phyloP scores from a whole-genome alignment of 164 flowering plant species.

The Piper betle region DNA sequence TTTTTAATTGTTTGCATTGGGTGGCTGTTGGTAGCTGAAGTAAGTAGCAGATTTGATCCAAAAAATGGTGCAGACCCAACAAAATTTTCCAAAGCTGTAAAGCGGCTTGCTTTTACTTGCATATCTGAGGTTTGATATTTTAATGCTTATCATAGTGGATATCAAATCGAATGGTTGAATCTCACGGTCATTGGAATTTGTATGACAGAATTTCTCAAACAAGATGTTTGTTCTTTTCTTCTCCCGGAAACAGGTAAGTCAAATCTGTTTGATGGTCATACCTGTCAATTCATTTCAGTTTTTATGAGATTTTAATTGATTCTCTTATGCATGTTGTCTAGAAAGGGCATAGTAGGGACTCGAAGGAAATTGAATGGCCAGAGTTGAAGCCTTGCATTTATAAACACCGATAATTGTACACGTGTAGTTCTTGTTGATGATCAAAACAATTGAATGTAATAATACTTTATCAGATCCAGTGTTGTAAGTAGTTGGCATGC shows the following conservation, averaged over 20 bases:
- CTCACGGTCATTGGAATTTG: too few relatives aligned
- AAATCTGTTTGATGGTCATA: background rate
- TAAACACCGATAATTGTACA: conserved; percentile 54
- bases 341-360: conserved; percentile 28
- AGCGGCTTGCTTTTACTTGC: conserved; percentile 59
- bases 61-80: conserved; percentile 72
- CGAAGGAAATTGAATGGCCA: conserved; percentile 62
- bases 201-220: conserved; percentile 80
- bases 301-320: background rate
- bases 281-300: too few relatives aligned
- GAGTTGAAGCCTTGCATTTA: conserved; percentile 83
- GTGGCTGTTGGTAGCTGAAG: conserved; percentile 94
- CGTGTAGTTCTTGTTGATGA: background rate
- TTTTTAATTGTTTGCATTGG: conserved; percentile 35
- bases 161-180: background rate
- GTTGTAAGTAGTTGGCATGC: too few relatives aligned
- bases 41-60: conserved; percentile 88
- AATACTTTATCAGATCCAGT: too few relatives aligned
- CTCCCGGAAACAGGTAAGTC: conserved; percentile 61
- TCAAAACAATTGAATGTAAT: background rate
- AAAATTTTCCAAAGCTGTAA: conserved; percentile 46
- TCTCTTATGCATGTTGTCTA: conserved; percentile 7
- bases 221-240: conserved; percentile 81
- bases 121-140: conserved; percentile 29
- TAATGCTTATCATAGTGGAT: background rate